Evolutionary conservation across 805 yeast genomes (phyloP), one percentile per base, ranked within the genome.

Genomic region (Wickerhamiella allomyrinae): DNA sequence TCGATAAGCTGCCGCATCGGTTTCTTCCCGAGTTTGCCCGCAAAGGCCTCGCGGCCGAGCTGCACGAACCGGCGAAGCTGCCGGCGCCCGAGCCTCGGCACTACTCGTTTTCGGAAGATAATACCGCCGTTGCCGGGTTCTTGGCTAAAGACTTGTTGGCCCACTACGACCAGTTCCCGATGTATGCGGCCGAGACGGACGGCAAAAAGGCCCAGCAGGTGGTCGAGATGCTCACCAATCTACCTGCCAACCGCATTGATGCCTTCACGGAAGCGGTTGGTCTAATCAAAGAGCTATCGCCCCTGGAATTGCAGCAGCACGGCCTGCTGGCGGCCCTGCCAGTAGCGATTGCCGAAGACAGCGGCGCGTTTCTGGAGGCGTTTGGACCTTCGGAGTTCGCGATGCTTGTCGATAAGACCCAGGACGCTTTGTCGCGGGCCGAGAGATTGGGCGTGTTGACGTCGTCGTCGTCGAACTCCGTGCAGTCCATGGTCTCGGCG

Each of bases 371-470:
- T 23, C 20, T 21, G 19, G 20, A n/a, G 37, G 36, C 34, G 8
- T 24, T 24, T 14, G 20, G 25, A 5, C 37, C 37, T 9, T 4
- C 31, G 7, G 37, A 19, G 25, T 20, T 34, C 14, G 17, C 22
- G 15, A 34, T 29, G 13, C 41, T 46, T 7, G 44, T 43, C 13
- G 40, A 14, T 7, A 44, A 44, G 20, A 29, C 43, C 3, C 36
- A 31, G 5, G 46, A 43, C 7, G 46, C 46, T 1, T 29, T 46
- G 3, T 23, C 43, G 7, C 42, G 46, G 2, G 27, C 39, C 11
- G 49, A 46, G 39, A 42, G 46, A 27, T 34, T 44, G 17, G 42
- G 40, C 1, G 43, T 41, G 20, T 8, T 24, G 23, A 20, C 35
- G 17, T 31, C 41, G 14, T 38, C 41, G 19, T 23, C 35, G 31